Base-by-base conservation (phyloP, 1,284 basidiomycete species). In the Thecaphora thlaspeos region DNA sequence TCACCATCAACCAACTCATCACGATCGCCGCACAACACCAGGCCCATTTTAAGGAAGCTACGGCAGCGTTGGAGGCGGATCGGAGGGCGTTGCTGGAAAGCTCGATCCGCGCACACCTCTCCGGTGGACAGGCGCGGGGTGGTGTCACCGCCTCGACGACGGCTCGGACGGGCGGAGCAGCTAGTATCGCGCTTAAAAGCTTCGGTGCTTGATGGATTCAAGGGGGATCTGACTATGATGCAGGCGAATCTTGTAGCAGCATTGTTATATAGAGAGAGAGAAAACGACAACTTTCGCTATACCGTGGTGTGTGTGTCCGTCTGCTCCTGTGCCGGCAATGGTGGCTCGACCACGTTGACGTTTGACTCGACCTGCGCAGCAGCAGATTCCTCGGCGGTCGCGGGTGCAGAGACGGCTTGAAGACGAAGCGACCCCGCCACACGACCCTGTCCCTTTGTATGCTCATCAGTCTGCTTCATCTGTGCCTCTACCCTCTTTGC, bases 31-130 rank as follows among this genome's bases (percentile, higher is more conserved):
- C 88, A 0, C 80, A 82, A 0, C 84, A 87, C 2, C 89, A 92
- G 0, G 77, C 80, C 3, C 84, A 88, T 17, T 96, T 97, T 84
- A 92, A 90, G 76, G 88, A 91, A 44, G 91, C 89, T 2, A 88
- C 89, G 3, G 82, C 81, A 2, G 85, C 84, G 34, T 82, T 97
- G 44, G 85, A 87, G 17, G 78, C 82, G 9, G 78, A 82, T 0
- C 82, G 83, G 17, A 80, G 85, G 49, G 85, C 87, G 36, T 77
- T 83, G 18, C 79, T 97, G 46, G 93, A 97, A 76, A 82, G 82
- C 36, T 87, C 88, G 0, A 84, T 96, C 32, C 40, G 61, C 8
- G 51, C 61, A 14, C 61, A 65, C 32, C 45, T 65, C 22, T 53
- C 26, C 2, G 26, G 22, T 5, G 37, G 9, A 18, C 44, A 34